phyloP scores from a whole-genome alignment of 345 rosid species.

The Microthlaspi erraticum region DNA sequence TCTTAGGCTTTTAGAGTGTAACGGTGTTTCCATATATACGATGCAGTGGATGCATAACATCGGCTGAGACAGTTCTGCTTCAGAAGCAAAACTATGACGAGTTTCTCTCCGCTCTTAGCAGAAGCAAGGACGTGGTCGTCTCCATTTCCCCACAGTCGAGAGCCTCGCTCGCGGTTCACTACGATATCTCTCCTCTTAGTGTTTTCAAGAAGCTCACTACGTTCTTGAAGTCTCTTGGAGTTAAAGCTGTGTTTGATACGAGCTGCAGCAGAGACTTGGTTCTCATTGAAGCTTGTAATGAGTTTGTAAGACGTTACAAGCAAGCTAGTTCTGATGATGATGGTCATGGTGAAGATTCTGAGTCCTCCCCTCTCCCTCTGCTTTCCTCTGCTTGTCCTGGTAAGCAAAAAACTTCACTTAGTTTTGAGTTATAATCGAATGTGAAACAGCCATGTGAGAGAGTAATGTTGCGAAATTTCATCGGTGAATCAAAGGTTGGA shows the following conservation, averaged over 20 bases:
- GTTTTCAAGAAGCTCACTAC: constrained; percentile 82
- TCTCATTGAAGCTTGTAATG: constrained; percentile 85
- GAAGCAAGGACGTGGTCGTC: constrained; percentile 66
- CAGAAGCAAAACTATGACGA: constrained; percentile 96
- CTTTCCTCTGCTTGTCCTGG: constrained; percentile 97
- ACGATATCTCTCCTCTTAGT: constrained; percentile 68
- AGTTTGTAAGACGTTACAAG: constrained; percentile 74
- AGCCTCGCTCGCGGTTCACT: constrained; percentile 84
- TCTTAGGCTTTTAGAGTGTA: not conserved
- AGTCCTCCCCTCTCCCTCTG: constrained; percentile 65
- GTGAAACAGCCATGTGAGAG: not conserved
- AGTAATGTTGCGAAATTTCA: not conserved
- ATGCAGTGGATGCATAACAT: constrained; percentile 90
- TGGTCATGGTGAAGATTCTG: constrained; percentile 46
- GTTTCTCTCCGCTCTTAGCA: constrained; percentile 68
- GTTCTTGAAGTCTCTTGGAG: constrained; percentile 81
- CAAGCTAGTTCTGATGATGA: constrained; percentile 50
- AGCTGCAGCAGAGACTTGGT: constrained; percentile 81
- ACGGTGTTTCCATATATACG: constrained; percentile 1
- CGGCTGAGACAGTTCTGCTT: constrained; percentile 95
- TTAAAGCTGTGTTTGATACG: constrained; percentile 84
- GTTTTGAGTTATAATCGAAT: constrained; percentile 7
- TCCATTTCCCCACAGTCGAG: constrained; percentile 90
- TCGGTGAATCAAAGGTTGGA: constrained; percentile 75
- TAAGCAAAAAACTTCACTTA: constrained; percentile 34